Evolutionary conservation across 768 basidiomycete species (phyloP), one percentile per base, ranked within the genome.

Genomic region (Kwoniella sp.): DNA sequence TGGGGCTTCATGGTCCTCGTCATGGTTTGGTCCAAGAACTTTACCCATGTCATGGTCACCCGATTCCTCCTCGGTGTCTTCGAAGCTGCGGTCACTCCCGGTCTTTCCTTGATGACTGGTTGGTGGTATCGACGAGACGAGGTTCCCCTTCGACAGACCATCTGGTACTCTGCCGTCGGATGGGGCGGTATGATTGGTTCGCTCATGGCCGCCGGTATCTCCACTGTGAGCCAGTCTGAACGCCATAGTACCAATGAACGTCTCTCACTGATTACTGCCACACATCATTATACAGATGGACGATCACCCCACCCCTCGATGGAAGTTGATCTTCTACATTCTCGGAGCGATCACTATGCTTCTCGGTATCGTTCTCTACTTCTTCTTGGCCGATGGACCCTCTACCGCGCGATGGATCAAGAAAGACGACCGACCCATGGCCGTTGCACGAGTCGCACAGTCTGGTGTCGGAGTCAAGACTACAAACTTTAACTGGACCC

Each of bases 111-210:
- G 30, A 78, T 80, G 81, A 79, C 79, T 55, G 78, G 77, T n/a
- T 78, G 74, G 73, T 75, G 75, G 75, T 76, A 75, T 59, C 72
- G 73, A 9, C 68, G 77, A 53, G 63, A 59, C n/a, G 79, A 81
- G 57, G 63, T 71, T 20, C 79, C 79, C 11, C 54, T 80, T 3
- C 67, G 78, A 23, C 81, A 81, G 59, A 79, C 77, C 0, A 79
- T 81, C 64, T 81, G 81, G 81, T 81, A 78, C 70, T 68, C 67
- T 28, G 70, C 76, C 8, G 69, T 81, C 30, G 79, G 79, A 26
- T 77, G 72, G 70, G 80, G 81, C 30, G 80, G 80, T 9, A 80
- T 81, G 77, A 76, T 81, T 60, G 81, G 80, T 26, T 53, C 73
- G 17, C 64, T 81, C 22, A 80, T 81, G 79, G 80, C 79, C 2